phyloP scores from a whole-genome alignment of 208 protist species.

The Trypanosoma boissoni region DNA sequence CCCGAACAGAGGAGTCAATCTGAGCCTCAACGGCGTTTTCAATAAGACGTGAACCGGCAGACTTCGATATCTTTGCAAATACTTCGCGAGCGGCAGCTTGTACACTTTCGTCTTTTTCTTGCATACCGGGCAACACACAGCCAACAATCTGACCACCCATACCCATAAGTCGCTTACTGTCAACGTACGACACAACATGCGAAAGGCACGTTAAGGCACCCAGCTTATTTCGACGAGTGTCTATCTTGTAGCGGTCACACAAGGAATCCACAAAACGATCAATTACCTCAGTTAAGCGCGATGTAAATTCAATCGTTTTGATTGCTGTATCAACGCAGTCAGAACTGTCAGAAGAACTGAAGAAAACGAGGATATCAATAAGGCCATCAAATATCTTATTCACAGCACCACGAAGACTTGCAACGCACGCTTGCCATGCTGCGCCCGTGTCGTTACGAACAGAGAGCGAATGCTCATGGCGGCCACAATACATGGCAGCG shows the following conservation, averaged over 20 bases:
- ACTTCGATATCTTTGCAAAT: conserved; percentile 76
- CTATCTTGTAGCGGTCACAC: conserved; percentile 66
- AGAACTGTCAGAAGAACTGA: conserved; percentile 67
- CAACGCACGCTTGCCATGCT: conserved; percentile 89
- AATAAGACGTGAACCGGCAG: conserved; percentile 71
- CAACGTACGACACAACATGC: conserved; percentile 65
- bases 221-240: conserved; percentile 56
- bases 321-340: conserved; percentile 82
- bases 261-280: conserved; percentile 76
- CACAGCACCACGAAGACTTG: conserved; percentile 79
- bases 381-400: conserved; percentile 88
- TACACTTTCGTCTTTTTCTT: conserved; percentile 72
- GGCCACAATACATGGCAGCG: conserved; percentile 80
- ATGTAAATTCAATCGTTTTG: conserved; percentile 90
- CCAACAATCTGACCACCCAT: conserved; percentile 85
- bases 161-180: conserved; percentile 63
- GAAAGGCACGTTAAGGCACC: conserved; percentile 70
- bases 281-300: conserved; percentile 79
- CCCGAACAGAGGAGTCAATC: conserved; percentile 75
- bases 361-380: conserved; percentile 65
- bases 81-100: conserved; percentile 75
- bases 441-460: conserved; percentile 80
- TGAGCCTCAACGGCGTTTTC: conserved; percentile 84
- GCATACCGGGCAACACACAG: conserved; percentile 87
- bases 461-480: conserved; percentile 72